Percentiles rank a stretch among this genome's conserved stretches.
Evolutionary conservation across 148 eudicot species (phyloP).

Genomic region (Amaranthus cruentus): DNA sequence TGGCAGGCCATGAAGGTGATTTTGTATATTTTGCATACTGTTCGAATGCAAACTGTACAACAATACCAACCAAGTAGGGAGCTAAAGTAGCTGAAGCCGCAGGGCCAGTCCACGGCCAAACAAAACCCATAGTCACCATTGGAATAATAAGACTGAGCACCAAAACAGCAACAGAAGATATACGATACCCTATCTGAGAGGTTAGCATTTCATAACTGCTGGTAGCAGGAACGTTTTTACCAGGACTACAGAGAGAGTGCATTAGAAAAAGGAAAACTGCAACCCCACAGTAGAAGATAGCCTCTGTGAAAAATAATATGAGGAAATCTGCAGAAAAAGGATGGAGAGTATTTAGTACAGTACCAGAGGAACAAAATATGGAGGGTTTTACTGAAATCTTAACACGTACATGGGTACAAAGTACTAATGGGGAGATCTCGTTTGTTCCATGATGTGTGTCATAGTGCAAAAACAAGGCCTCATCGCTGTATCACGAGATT

Average conservation of each 20-base stretch:
- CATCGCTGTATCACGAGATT: no score
- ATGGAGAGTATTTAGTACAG: constrained; percentile 1
- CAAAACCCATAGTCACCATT: constrained; percentile 95
- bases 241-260: constrained; percentile 58
- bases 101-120: constrained; percentile 99
- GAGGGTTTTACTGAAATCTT: no score
- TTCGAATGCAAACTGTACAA: constrained; percentile 93
- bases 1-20: constrained; percentile 87
- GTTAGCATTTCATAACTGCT: constrained; percentile 30
- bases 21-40: constrained; percentile 69
- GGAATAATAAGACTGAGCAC: constrained; percentile 87
- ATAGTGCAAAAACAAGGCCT: no score
- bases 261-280: constrained; percentile 67
- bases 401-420: no score
- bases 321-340: constrained; percentile 70
- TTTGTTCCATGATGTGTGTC: no score
- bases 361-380: neutral
- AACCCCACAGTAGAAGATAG: constrained; percentile 84
- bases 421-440: no score
- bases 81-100: constrained; percentile 99
- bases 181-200: constrained; percentile 55
- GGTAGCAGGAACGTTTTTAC: constrained; percentile 30
- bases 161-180: constrained; percentile 75
- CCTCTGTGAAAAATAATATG: constrained; percentile 92
- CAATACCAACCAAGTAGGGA: constrained; percentile 95